These are phyloP conservation scores for Yamadazyma siamensis DNA, from an alignment of 1,139 yeast genomes.

Conservation along the genomic window DNA sequence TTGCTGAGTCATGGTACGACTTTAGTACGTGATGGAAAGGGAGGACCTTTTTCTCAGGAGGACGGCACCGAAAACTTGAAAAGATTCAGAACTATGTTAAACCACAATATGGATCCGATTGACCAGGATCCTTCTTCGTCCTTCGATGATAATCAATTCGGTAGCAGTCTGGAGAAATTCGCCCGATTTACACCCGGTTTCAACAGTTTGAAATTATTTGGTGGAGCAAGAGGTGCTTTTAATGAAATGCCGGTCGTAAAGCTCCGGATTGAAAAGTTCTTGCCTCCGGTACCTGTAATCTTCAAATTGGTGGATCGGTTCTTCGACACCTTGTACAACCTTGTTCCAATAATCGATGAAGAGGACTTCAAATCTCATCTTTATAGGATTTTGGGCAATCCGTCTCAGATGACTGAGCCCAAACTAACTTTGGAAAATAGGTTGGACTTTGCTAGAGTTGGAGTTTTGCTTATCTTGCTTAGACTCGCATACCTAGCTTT, in stretches of 20 bases:
- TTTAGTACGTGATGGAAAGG: not conserved
- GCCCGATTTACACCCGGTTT: not conserved
- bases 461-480: conserved; percentile 19
- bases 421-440: conserved; percentile 14
- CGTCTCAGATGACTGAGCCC: no score
- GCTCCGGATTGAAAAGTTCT: conserved; percentile 27
- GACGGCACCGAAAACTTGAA: conserved; percentile 1
- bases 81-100: conserved; percentile 1
- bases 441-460: conserved; percentile 22
- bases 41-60: not conserved
- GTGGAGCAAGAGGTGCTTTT: not conserved
- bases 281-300: conserved; percentile 39
- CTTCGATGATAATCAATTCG: no score
- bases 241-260: conserved; percentile 14
- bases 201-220: not conserved
- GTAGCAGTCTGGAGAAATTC: no score
- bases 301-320: conserved; percentile 44
- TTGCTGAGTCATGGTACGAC: conserved; percentile 1
- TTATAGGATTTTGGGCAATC: conserved; percentile 17
- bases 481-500: conserved; percentile 23
- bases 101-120: conserved; percentile 5
- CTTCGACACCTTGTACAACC: conserved; percentile 41
- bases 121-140: not conserved
- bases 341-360: conserved; percentile 49
- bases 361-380: conserved; percentile 14